phyloP scores from a whole-genome alignment of 2,329 filamentous ascomycete species.

The Fusarium sambucinum region DNA sequence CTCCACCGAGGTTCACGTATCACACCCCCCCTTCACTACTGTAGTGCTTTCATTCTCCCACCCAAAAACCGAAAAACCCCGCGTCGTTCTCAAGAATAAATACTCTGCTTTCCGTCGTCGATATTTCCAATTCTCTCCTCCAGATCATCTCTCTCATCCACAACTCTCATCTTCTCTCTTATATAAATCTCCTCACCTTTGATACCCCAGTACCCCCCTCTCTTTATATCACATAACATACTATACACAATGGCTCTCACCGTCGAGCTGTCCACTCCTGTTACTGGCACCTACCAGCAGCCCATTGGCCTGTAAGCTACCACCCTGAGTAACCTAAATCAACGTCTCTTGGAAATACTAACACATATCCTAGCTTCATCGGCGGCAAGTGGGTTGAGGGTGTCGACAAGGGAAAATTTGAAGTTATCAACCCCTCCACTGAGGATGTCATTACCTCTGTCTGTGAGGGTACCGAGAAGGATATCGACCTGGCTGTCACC shows the following conservation, averaged over 20 bases:
- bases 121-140: conserved; percentile 25
- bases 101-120: conserved; percentile 43
- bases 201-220: conserved; percentile 43
- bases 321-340: neutral
- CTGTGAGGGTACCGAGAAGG: conserved; percentile 88
- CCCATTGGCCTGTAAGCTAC: conserved; percentile 70
- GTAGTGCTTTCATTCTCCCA: conserved; percentile 31
- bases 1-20: conserved; percentile 26
- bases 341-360: conserved; percentile 26
- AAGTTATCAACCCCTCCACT: conserved; percentile 88
- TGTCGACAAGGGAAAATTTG: conserved; percentile 89
- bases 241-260: conserved; percentile 55
- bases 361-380: conserved; percentile 74
- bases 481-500: conserved; percentile 81
- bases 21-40: conserved; percentile 16
- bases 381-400: conserved; percentile 88
- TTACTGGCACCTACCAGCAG: conserved; percentile 70
- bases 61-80: conserved; percentile 37
- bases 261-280: conserved; percentile 75
- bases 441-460: conserved; percentile 89
- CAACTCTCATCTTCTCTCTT: conserved; percentile 20
- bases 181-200: conserved; percentile 34
- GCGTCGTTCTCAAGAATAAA: conserved; percentile 46
- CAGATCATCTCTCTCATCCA: conserved; percentile 43
- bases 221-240: conserved; percentile 23